Evolutionary conservation across 192 early-diverging fungal genomes (phyloP).

Genomic region (Gonapodya prolifera): DNA sequence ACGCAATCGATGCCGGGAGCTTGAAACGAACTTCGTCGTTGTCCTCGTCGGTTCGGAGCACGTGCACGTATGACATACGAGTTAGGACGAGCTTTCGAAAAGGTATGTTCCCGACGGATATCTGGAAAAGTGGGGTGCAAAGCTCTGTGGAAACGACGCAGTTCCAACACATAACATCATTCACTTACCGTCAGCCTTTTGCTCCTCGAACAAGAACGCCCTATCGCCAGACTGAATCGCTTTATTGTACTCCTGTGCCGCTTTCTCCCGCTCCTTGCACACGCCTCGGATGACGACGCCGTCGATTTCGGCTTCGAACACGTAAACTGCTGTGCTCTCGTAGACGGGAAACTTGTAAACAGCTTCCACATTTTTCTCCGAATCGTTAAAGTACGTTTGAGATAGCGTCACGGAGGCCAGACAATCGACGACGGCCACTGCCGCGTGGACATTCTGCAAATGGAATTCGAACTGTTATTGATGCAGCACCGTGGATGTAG

Average conservation of each 20-base stretch:
- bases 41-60: constrained; percentile 30
- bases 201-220: constrained; percentile 11
- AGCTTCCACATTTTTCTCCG: constrained; percentile 1
- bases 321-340: constrained; percentile 15
- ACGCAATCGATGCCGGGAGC: constrained; percentile 22
- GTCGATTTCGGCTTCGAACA: constrained; percentile 13
- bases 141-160: no score
- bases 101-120: constrained; percentile 33
- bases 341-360: constrained; percentile 15
- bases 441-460: neutral
- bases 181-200: constrained; percentile 14
- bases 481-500: neutral
- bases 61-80: constrained; percentile 31
- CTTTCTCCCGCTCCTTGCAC: constrained; percentile 14
- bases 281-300: constrained; percentile 14
- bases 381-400: neutral
- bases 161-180: neutral
- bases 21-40: constrained; percentile 28
- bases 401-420: neutral
- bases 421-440: neutral
- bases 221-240: constrained; percentile 14
- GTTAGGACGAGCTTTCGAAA: constrained; percentile 15
- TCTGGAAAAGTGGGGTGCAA: constrained; percentile 19
- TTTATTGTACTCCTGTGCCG: constrained; percentile 7
- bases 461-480: neutral